phyloP scores from a whole-genome alignment of 2,329 filamentous ascomycete species.

The Phialophora tarda region DNA sequence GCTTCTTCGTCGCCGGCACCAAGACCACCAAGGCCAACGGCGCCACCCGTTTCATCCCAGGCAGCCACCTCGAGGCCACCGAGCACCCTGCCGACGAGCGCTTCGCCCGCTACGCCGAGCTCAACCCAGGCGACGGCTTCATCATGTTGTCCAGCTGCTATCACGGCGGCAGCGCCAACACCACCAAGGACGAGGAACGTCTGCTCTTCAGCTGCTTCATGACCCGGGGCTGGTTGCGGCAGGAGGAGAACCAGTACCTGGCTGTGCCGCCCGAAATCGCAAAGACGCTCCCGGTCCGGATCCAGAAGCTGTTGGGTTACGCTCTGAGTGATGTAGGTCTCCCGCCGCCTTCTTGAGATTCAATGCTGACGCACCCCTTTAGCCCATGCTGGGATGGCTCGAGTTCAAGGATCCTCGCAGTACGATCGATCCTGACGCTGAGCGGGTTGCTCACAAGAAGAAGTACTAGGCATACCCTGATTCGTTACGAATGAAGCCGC shows the following conservation, averaged over 20 bases:
- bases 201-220: conserved; percentile 46
- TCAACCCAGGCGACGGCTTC: conserved; percentile 45
- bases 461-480: no score
- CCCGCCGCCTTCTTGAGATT: no score
- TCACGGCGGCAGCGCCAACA: conserved; percentile 44
- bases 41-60: conserved; percentile 36
- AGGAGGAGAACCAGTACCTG: conserved; percentile 20
- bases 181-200: conserved; percentile 43
- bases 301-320: no score
- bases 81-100: conserved; percentile 22
- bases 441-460: no score
- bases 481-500: no score
- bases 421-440: no score
- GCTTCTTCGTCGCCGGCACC: conserved; percentile 28
- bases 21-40: conserved; percentile 42
- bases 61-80: conserved; percentile 19
- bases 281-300: no score
- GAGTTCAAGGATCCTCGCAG: no score
- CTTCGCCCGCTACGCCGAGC: conserved; percentile 21
- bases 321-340: no score
- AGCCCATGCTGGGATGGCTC: no score
- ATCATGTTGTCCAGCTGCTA: conserved; percentile 46
- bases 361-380: no score
- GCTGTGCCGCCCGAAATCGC: background rate
- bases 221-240: conserved; percentile 44